Base-by-base conservation (phyloP, 2,329 filamentous ascomycete genomes). In the Hypoxylon sp. region DNA sequence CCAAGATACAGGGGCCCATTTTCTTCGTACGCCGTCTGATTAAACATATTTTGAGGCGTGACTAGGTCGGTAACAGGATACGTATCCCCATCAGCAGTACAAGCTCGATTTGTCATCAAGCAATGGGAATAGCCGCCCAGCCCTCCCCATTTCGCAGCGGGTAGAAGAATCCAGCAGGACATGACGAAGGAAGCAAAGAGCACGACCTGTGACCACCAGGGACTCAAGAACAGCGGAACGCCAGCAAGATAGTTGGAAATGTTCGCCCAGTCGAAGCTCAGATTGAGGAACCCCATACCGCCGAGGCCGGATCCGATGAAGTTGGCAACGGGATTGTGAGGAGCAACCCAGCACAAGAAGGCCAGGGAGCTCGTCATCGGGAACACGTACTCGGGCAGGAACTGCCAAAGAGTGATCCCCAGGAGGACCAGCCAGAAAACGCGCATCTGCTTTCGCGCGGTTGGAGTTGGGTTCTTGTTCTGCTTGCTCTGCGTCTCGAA, bases 331-430 rank as follows among this genome's bases (percentile, higher is more conserved):
- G 80, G 74, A 68, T 87, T 89, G 14, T 80, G 79, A 1, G 86
- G 86, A 2, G 87, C 86, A 2, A 89, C 85, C 87, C 87, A 89
- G 76, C 87, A 89, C 4, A 89, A 79, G 52, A 89, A 87, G 2
- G 87, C 85, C 6, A 89, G 78, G 0, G 87, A 88, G 6, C 82
- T 84, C 1, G 87, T 78, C 72, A 89, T 84, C 0, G 86, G 86
- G 60, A 89, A 89, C 1, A 84, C 80, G 54, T 82, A 89, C 71
- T 89, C 86, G 0, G 87, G 87, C 0, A 89, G 75, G 64, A 89
- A 89, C 61, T 89, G 86, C 87, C 87, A 89, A 0, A 87, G 67
- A 0, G 82, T 85, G 55, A 88, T 80, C 3, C 79, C 85, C 0
- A 83, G 61, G 0, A 89, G 77, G 0, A 82, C 80, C 8, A 79